Evolutionary conservation across 2,329 filamentous ascomycete genomes (phyloP).

Genomic region (Clarireedia hainanense): DNA sequence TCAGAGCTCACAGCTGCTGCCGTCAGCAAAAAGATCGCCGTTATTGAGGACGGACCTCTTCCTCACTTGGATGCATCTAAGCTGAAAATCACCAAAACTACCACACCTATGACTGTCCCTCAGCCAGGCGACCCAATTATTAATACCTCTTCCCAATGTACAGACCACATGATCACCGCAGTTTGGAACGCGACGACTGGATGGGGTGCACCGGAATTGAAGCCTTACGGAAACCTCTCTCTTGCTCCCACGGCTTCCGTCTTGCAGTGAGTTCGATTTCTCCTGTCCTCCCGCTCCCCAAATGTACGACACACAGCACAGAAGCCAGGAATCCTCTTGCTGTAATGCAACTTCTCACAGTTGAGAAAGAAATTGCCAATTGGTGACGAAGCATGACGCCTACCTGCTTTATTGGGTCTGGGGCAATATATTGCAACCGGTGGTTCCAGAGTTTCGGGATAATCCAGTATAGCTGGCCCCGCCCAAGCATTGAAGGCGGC

Average conservation of each 20-base stretch:
- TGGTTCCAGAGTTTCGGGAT: not conserved
- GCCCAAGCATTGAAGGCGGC: too few species aligned
- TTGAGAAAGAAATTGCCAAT: too few species aligned
- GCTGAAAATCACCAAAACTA: slow-evolving; percentile 47
- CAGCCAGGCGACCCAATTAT: slow-evolving; percentile 35
- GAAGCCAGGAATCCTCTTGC: too few species aligned
- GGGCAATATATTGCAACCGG: not conserved
- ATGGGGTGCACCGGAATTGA: slow-evolving; percentile 68
- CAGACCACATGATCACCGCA: slow-evolving; percentile 83
- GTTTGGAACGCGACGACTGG: slow-evolving; percentile 58
- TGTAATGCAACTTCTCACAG: too few species aligned
- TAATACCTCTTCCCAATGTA: slow-evolving; percentile 32
- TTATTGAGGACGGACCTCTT: slow-evolving; percentile 42
- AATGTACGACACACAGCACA: too few species aligned
- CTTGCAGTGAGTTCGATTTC: slow-evolving; percentile 44
- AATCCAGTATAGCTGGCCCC: too few species aligned
- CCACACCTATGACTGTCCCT: slow-evolving; percentile 44
- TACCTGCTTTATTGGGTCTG: not conserved
- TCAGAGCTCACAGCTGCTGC: slow-evolving; percentile 45
- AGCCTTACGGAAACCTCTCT: slow-evolving; percentile 69
- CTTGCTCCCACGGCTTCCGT: slow-evolving; percentile 75
- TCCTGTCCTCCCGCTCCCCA: not conserved
- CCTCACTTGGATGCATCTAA: slow-evolving; percentile 50
- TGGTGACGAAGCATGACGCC: too few species aligned
- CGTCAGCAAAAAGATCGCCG: slow-evolving; percentile 39